A percentile compares a stretch with the other conserved stretches of the same genome.
phyloP scores from a whole-genome alignment of 441 rosid species.

The Erodium texanum region DNA sequence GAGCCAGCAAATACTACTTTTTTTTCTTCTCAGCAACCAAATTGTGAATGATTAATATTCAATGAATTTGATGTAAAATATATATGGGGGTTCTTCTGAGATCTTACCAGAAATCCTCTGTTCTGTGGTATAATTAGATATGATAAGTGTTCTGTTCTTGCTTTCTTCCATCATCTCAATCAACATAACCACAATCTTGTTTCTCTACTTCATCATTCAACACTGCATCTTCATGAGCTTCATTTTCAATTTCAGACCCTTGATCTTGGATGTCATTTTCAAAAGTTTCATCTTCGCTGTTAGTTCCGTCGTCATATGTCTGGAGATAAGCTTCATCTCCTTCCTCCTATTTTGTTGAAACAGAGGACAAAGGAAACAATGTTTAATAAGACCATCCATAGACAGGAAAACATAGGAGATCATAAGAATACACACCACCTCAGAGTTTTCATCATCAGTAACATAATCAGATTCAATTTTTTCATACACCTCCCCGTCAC shows the following conservation, averaged over 20 bases:
- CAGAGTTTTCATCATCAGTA: slow-evolving; percentile 47
- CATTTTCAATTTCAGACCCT: slow-evolving; percentile 26
- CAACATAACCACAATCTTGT: slow-evolving; percentile 1
- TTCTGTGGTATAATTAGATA: neutral
- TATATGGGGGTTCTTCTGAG: neutral
- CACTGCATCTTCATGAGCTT: no score
- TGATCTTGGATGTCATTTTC: slow-evolving; percentile 16
- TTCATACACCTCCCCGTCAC: slow-evolving; percentile 52
- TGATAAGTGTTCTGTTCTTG: no score
- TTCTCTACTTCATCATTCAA: neutral
- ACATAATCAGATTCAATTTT: slow-evolving; percentile 58
- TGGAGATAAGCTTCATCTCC: slow-evolving; percentile 45
- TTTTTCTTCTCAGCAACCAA: no score
- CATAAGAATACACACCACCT: slow-evolving; percentile 24
- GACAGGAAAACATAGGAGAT: no score
- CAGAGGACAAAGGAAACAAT: neutral
- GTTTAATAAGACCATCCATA: neutral
- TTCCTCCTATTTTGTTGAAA: slow-evolving; percentile 34
- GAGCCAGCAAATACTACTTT: no score
- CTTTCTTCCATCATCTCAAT: neutral
- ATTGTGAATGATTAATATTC: no score
- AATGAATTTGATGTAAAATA: no score
- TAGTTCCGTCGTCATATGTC: slow-evolving; percentile 30
- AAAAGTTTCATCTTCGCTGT: slow-evolving; percentile 18
- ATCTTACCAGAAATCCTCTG: neutral